Conservation (phyloP, 2,329 filamentous ascomycete species). For the Lecanosticta acicola region DNA sequence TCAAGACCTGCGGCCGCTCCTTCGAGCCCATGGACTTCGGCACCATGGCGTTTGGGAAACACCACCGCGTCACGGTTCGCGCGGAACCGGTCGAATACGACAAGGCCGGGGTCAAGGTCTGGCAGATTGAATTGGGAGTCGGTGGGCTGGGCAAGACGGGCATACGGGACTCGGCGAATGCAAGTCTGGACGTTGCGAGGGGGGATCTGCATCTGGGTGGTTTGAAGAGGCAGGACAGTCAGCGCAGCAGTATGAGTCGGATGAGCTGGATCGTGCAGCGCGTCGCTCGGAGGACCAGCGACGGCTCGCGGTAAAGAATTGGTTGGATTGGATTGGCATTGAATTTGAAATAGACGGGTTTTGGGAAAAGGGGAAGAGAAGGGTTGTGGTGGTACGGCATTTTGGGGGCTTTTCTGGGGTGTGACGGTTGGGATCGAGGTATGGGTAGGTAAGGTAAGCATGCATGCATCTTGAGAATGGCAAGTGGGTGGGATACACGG, state of each 20-base stretch:
- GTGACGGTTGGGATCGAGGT: no score
- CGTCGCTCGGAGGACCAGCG: slow-evolving; percentile 6
- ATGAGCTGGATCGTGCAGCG: slow-evolving; percentile 10
- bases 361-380: no score
- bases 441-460: no score
- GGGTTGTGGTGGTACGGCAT: no score
- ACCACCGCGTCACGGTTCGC: slow-evolving; percentile 5
- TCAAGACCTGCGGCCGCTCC: slow-evolving; percentile 2
- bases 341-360: neutral
- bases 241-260: slow-evolving; percentile 1
- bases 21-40: slow-evolving; percentile 9
- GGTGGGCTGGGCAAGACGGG: slow-evolving; percentile 3
- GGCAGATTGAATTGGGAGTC: slow-evolving; percentile 2
- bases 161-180: neutral
- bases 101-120: slow-evolving; percentile 3
- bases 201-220: neutral
- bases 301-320: neutral
- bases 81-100: slow-evolving; percentile 2
- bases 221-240: slow-evolving; percentile 2
- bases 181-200: neutral
- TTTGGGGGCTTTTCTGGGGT: no score
- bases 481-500: no score
- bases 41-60: slow-evolving; percentile 7
- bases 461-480: no score
- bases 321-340: neutral